Evolutionary conservation across 2,329 filamentous ascomycete genomes (phyloP).

Genomic region (Fusarium sp.): DNA sequence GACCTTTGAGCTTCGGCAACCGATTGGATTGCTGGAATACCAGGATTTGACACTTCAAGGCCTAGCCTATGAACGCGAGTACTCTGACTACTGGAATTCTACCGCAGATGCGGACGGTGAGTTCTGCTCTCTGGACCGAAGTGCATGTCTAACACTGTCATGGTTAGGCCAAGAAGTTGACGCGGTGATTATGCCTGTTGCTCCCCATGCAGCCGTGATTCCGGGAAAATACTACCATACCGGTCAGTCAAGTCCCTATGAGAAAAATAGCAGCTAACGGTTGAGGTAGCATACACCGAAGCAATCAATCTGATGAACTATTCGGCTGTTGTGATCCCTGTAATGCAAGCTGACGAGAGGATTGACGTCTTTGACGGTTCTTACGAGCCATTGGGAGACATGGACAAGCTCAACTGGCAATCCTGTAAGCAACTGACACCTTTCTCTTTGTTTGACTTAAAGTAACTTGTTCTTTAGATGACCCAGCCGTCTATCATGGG

Average conservation of each 20-base stretch:
- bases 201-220: constrained; percentile 62
- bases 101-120: constrained; percentile 62
- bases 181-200: constrained; percentile 62
- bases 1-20: constrained; percentile 46
- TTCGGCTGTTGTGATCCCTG: constrained; percentile 64
- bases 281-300: constrained; percentile 46
- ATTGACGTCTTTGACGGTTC: constrained; percentile 57
- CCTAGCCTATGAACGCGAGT: constrained; percentile 66
- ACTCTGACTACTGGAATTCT: constrained; percentile 74
- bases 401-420: constrained; percentile 58
- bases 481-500: constrained; percentile 8
- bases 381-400: constrained; percentile 54
- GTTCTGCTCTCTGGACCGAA: constrained; percentile 6
- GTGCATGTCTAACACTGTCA: neutral
- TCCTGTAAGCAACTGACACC: constrained; percentile 55
- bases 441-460: neutral
- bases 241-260: constrained; percentile 20
- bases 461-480: constrained; percentile 1
- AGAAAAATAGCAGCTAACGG: fast-evolving
- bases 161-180: constrained; percentile 63
- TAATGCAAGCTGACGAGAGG: constrained; percentile 63
- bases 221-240: constrained; percentile 58
- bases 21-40: constrained; percentile 46
- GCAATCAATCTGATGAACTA: constrained; percentile 69
- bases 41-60: constrained; percentile 64